Evolutionary conservation across 2,329 filamentous ascomycete genomes (phyloP), one percentile per base, ranked within the genome.

Genomic region (Cladosporium velox): DNA sequence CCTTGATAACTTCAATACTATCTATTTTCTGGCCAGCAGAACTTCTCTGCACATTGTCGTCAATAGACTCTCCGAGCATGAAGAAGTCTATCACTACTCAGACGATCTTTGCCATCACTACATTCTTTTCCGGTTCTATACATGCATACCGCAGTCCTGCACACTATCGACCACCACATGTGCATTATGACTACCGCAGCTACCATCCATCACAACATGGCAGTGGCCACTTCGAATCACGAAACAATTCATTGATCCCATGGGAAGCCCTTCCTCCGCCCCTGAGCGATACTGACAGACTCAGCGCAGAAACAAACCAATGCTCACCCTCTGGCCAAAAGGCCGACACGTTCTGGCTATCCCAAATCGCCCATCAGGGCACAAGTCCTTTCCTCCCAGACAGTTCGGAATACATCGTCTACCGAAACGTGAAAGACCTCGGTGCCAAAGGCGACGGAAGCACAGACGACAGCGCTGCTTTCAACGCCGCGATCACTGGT

Each of bases 401-500:
- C 65, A 68, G 67, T 10, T 69, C 81, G 14, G 77, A 79, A 73
- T 94, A 91, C 83, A 85, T 90, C 76, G 74, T 83, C 63, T 83
- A 78, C 72, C 80, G 81, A 61, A 82, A 83, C 63, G 81, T 83
- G 38, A 80, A 77, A 68, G 77, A 77, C 67, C 81, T 74, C 59
- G 78, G 75, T 57, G 77, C 77, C 38, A 73, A 72, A 79, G 86
- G 87, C 69, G 87, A 90, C 72, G 88, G 88, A 14, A 78, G 81
- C 1, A 90, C 90, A n/a, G 94, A 97, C 75, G 94, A 97, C 76
- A 97, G 93, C 0, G 88, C 80, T 1, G 92, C 93, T 65, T 96
- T 98, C 84, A 97, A 97, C 80, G 78, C 82, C 54, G 92, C 92
- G 68, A 90, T 97, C 72, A 84, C 87, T 18, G 5, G 61, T 64